phyloP scores from a whole-genome alignment of 257 asterid genomes.

The Capsicum pubescens region DNA sequence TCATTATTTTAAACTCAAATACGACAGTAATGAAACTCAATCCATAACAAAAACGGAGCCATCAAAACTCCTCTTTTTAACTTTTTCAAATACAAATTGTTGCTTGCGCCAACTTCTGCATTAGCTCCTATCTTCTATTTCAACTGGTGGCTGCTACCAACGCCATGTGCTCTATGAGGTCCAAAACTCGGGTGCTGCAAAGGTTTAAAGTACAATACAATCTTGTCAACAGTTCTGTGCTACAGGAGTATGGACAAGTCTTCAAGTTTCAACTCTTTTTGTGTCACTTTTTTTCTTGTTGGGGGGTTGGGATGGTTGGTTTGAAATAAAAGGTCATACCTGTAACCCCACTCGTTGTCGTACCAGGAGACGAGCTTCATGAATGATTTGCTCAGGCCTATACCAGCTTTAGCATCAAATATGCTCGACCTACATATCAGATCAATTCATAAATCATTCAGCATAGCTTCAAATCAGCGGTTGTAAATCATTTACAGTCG shows the following conservation, averaged over 20 bases:
- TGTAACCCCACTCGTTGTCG: constrained; percentile 99
- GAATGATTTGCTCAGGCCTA: constrained; percentile 83
- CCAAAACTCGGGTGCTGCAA: constrained; percentile 89
- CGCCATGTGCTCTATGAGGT: constrained; percentile 94
- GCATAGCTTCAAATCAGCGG: background rate
- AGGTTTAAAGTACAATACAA: background rate
- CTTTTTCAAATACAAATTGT: background rate
- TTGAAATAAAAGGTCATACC: constrained; percentile 52
- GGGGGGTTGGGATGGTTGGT: background rate
- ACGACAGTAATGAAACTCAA: background rate
- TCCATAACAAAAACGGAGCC: constrained; percentile 24
- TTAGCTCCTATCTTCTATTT: constrained; percentile 16
- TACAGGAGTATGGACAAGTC: background rate
- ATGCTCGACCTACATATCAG: constrained; percentile 80
- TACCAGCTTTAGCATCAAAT: constrained; percentile 98
- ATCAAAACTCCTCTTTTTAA: background rate
- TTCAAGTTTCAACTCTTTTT: background rate
- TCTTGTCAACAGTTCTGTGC: constrained; percentile 14
- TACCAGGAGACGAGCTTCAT: constrained; percentile 97
- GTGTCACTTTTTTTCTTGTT: background rate
- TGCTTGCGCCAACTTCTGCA: constrained; percentile 23
- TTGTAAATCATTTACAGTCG: background rate
- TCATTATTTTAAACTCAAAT: constrained; percentile 12
- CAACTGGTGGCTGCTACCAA: constrained; percentile 73
- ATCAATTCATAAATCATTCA: background rate